Evolutionary conservation across 352 stramenopile genomes (phyloP).

Genomic region (Globisporangium canariense): DNA sequence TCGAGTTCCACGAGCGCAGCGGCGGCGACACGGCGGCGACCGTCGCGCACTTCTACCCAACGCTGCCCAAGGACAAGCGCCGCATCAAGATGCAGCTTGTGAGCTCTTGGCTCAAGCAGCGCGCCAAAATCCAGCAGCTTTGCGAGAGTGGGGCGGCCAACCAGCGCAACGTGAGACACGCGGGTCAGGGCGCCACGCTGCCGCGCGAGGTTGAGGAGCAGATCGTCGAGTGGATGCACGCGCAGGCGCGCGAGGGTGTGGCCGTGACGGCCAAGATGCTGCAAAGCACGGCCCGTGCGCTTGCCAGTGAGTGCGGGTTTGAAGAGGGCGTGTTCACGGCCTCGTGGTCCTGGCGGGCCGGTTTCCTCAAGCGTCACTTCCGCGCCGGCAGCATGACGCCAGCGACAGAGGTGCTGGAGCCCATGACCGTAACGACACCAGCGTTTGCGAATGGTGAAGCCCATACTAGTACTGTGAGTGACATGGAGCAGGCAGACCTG

Average conservation of each 20-base stretch:
- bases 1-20: slow-evolving; percentile 8
- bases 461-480: neutral
- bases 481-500: neutral
- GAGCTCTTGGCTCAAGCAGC: slow-evolving; percentile 12
- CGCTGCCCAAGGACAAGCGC: slow-evolving; percentile 8
- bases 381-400: slow-evolving; percentile 1
- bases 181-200: slow-evolving; percentile 8
- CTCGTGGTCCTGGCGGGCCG: slow-evolving; percentile 12
- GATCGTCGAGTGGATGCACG: slow-evolving; percentile 16
- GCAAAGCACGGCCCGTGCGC: slow-evolving; percentile 3
- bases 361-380: slow-evolving; percentile 7
- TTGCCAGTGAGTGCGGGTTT: slow-evolving; percentile 4
- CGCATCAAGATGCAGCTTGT: slow-evolving; percentile 14
- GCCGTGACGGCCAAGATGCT: slow-evolving; percentile 15
- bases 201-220: slow-evolving; percentile 11
- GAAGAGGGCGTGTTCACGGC: slow-evolving; percentile 12
- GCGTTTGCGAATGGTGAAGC: neutral
- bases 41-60: slow-evolving; percentile 14
- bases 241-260: slow-evolving; percentile 7
- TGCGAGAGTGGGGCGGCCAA: slow-evolving; percentile 6
- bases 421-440: neutral
- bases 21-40: slow-evolving; percentile 7
- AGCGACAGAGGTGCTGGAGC: neutral
- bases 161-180: slow-evolving; percentile 11
- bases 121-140: slow-evolving; percentile 8